phyloP scores from a whole-genome alignment of 805 yeast genomes.

The Jamesozyma jinghongensis region DNA sequence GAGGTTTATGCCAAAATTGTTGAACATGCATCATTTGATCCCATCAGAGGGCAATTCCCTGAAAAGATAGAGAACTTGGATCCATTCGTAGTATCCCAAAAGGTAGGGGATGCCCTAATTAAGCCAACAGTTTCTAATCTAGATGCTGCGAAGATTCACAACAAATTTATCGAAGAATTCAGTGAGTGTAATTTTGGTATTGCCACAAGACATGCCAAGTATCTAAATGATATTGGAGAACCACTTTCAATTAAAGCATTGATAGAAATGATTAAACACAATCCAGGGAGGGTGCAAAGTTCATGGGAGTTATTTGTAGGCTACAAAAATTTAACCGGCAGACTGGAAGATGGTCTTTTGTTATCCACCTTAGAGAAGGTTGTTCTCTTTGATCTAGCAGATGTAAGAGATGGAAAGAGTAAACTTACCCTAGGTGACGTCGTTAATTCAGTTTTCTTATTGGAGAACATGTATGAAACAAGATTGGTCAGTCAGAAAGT shows the following conservation, averaged over 20 bases:
- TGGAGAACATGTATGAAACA: slow-evolving; percentile 14
- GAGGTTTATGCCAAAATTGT: slow-evolving; percentile 6
- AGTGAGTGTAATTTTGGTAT: slow-evolving; percentile 27
- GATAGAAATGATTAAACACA: slow-evolving; percentile 31
- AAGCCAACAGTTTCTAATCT: slow-evolving; percentile 5
- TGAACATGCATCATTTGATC: slow-evolving; percentile 13
- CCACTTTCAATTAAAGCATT: slow-evolving; percentile 19
- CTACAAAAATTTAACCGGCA: slow-evolving; percentile 10
- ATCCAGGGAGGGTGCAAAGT: slow-evolving; percentile 46
- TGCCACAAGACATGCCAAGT: slow-evolving; percentile 25
- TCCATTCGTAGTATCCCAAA: slow-evolving; percentile 18
- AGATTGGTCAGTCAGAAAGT: slow-evolving; percentile 5
- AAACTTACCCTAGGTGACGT: slow-evolving; percentile 14
- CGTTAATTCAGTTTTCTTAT: slow-evolving; percentile 18
- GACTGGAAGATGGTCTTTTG: slow-evolving; percentile 21
- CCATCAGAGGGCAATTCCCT: slow-evolving; percentile 10
- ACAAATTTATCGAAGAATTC: slow-evolving; percentile 23
- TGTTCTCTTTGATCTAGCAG: slow-evolving; percentile 33
- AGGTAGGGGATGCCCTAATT: slow-evolving; percentile 9
- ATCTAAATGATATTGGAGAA: slow-evolving; percentile 18
- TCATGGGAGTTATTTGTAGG: slow-evolving; percentile 40
- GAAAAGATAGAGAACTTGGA: slow-evolving; percentile 5
- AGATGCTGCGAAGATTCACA: slow-evolving; percentile 17
- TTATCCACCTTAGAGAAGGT: slow-evolving; percentile 30
- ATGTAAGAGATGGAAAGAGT: slow-evolving; percentile 28